Evolutionary conservation across 2,329 filamentous ascomycete genomes (phyloP).

Genomic region (Colletotrichum sansevieriae): DNA sequence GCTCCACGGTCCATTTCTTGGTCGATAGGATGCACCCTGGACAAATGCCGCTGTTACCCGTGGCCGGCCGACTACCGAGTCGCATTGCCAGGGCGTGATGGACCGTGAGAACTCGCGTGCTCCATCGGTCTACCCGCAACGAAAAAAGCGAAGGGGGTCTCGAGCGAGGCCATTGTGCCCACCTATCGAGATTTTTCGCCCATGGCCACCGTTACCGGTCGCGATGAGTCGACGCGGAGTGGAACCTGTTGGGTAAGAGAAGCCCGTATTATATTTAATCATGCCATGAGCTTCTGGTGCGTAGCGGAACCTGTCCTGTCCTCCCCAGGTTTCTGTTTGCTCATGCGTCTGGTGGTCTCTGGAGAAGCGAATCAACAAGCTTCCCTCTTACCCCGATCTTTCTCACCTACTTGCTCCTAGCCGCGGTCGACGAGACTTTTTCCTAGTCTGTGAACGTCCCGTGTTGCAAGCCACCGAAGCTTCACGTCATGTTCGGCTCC

Average conservation of each 20-base stretch:
- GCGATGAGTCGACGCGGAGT: slow-evolving; percentile 39
- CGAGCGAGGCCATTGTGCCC: slow-evolving; percentile 31
- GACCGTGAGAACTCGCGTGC: slow-evolving; percentile 27
- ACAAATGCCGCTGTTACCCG: slow-evolving; percentile 33
- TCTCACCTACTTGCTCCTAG: slow-evolving; percentile 16
- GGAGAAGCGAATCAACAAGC: slow-evolving; percentile 36
- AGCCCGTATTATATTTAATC: slow-evolving; percentile 37
- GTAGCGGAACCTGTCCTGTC: slow-evolving; percentile 21
- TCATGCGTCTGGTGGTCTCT: slow-evolving; percentile 33
- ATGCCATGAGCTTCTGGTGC: slow-evolving; percentile 23
- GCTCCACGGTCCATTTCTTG: slow-evolving; percentile 25
- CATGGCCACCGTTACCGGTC: slow-evolving; percentile 33
- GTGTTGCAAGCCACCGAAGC: background rate
- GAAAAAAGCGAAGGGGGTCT: slow-evolving; percentile 30
- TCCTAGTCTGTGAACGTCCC: slow-evolving; percentile 22
- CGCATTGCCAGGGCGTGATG: slow-evolving; percentile 21
- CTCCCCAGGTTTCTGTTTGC: slow-evolving; percentile 31
- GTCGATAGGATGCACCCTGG: slow-evolving; percentile 23
- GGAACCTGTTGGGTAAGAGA: slow-evolving; percentile 38
- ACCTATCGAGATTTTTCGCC: slow-evolving; percentile 35
- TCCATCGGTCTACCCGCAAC: slow-evolving; percentile 36
- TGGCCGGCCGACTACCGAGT: slow-evolving; percentile 35
- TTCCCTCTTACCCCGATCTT: slow-evolving; percentile 24
- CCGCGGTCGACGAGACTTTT: slow-evolving; percentile 26
- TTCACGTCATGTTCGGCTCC: slow-evolving; percentile 35